Conservation (phyloP, 2,329 filamentous ascomycete species). For the Calonectria henricotiae region DNA sequence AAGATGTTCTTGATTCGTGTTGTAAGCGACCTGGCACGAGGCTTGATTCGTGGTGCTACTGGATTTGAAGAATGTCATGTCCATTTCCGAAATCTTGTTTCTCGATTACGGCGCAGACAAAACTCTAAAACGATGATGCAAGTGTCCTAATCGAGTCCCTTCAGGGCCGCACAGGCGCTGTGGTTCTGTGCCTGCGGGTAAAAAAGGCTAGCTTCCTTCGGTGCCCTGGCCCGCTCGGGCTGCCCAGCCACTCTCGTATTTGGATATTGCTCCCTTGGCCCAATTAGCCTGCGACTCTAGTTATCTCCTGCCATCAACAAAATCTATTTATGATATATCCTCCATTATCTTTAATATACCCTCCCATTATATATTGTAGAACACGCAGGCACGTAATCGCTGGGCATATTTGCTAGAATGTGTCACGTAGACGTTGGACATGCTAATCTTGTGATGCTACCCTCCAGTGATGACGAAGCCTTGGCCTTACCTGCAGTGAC, state of each 20-base stretch:
- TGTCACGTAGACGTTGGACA: not conserved
- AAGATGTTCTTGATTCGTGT: not conserved
- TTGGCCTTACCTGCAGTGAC: not conserved
- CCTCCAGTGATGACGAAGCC: not conserved
- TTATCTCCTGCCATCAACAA: slow-evolving; percentile 3
- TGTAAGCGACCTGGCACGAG: not conserved
- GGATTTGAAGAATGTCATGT: not conserved
- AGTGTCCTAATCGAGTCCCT: not conserved
- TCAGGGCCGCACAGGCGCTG: slow-evolving; percentile 8
- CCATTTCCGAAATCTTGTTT: slow-evolving; percentile 15
- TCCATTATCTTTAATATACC: slow-evolving; percentile 11
- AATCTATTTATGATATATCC: not conserved
- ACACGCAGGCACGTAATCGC: slow-evolving; percentile 1
- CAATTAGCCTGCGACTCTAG: slow-evolving; percentile 22
- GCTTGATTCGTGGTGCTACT: slow-evolving; percentile 3
- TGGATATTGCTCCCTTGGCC: slow-evolving; percentile 2
- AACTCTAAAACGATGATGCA: slow-evolving; percentile 6
- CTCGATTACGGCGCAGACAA: not conserved
- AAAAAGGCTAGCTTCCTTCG: not conserved
- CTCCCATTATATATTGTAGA: not conserved
- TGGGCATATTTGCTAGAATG: not conserved
- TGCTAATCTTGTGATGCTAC: not conserved
- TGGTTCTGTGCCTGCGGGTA: not conserved
- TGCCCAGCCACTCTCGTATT: slow-evolving; percentile 15
- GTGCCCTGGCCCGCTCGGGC: not conserved